These are phyloP conservation scores for Suillus paluster DNA, from an alignment of 768 basidiomycete genomes.

Conservation along the genomic window DNA sequence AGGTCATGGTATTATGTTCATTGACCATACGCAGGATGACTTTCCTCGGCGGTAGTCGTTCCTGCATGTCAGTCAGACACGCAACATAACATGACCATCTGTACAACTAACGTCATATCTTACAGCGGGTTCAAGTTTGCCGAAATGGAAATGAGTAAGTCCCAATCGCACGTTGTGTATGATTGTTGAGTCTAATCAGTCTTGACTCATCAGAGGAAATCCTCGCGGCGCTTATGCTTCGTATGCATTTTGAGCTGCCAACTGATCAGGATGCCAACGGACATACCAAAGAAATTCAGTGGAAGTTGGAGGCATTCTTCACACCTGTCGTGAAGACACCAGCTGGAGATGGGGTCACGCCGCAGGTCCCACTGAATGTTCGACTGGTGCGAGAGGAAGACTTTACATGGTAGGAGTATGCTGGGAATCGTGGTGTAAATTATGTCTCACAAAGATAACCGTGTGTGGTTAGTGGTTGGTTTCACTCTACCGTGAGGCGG, in stretches of 20 bases:
- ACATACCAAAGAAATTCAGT: background rate
- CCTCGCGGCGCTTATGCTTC: background rate
- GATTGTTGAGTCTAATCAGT: background rate
- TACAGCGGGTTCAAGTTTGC: conserved; percentile 7
- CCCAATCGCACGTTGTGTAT: background rate
- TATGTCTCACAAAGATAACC: too few species aligned
- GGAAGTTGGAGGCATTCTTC: background rate
- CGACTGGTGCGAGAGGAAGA: conserved; percentile 4
- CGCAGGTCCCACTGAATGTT: conserved; percentile 1
- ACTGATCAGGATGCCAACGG: background rate
- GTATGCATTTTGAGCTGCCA: background rate
- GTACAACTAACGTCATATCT: background rate
- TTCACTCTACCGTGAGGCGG: background rate
- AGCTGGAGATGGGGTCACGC: background rate
- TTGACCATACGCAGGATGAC: background rate
- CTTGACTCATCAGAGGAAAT: background rate
- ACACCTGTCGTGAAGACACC: background rate
- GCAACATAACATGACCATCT: conserved; percentile 50
- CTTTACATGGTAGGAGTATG: background rate
- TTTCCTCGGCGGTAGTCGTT: conserved; percentile 5
- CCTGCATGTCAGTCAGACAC: conserved; percentile 15
- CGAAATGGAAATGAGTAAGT: conserved; percentile 8
- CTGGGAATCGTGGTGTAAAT: background rate
- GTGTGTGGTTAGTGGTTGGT: background rate
- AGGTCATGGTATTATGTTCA: too few species aligned